Percentiles rank a stretch among this genome's conserved stretches.
Evolutionary conservation across 2,329 filamentous ascomycete species (phyloP).

Genomic region (Beauveria brongniartii): DNA sequence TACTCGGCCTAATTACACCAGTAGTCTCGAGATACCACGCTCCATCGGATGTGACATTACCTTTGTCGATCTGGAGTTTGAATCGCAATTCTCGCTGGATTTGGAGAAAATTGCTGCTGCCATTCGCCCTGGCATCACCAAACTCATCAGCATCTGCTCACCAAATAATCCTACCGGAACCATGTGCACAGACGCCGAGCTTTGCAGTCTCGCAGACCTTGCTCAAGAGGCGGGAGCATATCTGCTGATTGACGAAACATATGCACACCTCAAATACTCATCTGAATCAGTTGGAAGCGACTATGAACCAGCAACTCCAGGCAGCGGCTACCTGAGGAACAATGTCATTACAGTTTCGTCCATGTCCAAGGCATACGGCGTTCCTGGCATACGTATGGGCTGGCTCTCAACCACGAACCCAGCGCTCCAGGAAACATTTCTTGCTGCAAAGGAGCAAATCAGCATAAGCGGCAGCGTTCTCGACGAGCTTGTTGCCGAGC

Average conservation of each 20-base stretch:
- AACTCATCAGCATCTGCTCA: constrained; percentile 16
- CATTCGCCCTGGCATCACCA: constrained; percentile 16
- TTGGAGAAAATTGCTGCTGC: constrained; percentile 11
- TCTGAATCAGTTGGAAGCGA: constrained; percentile 8
- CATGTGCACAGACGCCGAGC: constrained; percentile 3
- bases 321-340: too few species aligned
- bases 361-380: constrained; percentile 18
- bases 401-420: constrained; percentile 15
- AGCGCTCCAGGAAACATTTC: constrained; percentile 15
- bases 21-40: constrained; percentile 17
- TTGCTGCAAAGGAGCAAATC: constrained; percentile 20
- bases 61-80: constrained; percentile 16
- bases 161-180: constrained; percentile 18
- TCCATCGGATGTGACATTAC: constrained; percentile 18
- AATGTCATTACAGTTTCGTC: constrained; percentile 18
- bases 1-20: constrained; percentile 19
- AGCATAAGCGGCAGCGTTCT: constrained; percentile 18
- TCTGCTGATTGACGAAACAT: constrained; percentile 19
- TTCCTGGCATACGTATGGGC: constrained; percentile 18
- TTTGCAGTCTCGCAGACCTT: constrained; percentile 9
- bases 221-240: constrained; percentile 11
- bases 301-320: too few species aligned
- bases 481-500: constrained; percentile 17
- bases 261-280: constrained; percentile 15
- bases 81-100: constrained; percentile 14